Conservation (phyloP, 23 red algal species). For the Gracilaria vermiculophylla region DNA sequence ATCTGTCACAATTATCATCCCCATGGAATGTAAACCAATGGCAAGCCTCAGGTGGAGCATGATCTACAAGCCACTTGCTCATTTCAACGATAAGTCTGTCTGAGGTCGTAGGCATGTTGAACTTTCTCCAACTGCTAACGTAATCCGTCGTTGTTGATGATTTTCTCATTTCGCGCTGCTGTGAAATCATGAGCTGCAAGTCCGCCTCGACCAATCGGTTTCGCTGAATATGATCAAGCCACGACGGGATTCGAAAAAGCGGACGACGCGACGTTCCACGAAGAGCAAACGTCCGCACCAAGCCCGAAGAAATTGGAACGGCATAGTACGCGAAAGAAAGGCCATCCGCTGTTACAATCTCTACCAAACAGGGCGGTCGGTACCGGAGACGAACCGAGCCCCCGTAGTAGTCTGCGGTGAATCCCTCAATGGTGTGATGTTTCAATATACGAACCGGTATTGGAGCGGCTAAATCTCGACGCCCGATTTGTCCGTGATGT, state of each 20-base stretch:
- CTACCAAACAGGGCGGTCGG: conserved; percentile 44
- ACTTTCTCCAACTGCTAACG: conserved; percentile 6
- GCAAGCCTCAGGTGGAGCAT: conserved; percentile 7
- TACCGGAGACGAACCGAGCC: conserved; percentile 31
- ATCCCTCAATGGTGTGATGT: not conserved
- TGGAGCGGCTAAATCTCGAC: conserved; percentile 33
- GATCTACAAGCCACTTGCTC: conserved; percentile 27
- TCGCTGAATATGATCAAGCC: conserved; percentile 56
- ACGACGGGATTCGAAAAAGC: not conserved
- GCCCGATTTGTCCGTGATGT: conserved; percentile 50
- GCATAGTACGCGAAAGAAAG: conserved; percentile 53
- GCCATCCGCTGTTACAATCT: conserved; percentile 38
- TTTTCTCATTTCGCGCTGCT: conserved; percentile 29
- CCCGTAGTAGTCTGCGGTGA: conserved; percentile 55
- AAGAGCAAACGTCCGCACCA: conserved; percentile 50
- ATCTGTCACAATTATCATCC: not conserved
- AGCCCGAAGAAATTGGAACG: conserved; percentile 1
- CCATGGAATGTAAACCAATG: not conserved
- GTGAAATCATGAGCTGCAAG: conserved; percentile 22
- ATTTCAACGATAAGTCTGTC: conserved; percentile 49
- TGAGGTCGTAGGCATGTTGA: conserved; percentile 34
- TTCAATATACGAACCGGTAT: conserved; percentile 50
- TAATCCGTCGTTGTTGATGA: not conserved
- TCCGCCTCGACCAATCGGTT: conserved; percentile 46
- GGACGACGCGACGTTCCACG: not conserved